Evolutionary conservation across 805 yeast genomes (phyloP), one percentile per base, ranked within the genome.

Genomic region (Candida michaelii): DNA sequence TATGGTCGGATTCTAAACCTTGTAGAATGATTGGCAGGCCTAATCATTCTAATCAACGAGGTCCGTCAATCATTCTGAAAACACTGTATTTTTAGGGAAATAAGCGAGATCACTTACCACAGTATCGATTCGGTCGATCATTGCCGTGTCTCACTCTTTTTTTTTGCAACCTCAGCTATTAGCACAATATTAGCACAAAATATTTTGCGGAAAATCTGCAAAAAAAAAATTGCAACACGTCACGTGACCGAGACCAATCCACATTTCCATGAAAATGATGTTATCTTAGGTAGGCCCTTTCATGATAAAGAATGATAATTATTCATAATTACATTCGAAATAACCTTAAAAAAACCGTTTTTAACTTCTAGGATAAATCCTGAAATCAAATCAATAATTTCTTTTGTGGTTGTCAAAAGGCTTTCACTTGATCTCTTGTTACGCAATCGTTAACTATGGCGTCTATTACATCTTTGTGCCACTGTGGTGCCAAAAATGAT

Each of bases 371-470:
- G n/a, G n/a, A n/a, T n/a, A n/a, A n/a, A n/a, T n/a, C n/a, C n/a
- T n/a, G n/a, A n/a, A n/a, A n/a, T n/a, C n/a, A n/a, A n/a, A n/a
- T n/a, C n/a, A n/a, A n/a, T n/a, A n/a, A n/a, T n/a, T n/a, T n/a
- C n/a, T n/a, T n/a, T n/a, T n/a, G n/a, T n/a, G n/a, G n/a, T n/a
- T n/a, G n/a, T n/a, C n/a, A n/a, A 25, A 25, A 21, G 23, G 23
- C 23, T n/a, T n/a, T n/a, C n/a, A n/a, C n/a, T n/a, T n/a, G 8
- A 21, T 8, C 27, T 19, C 27, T 5, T 19, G 16, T 33, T 18
- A 15, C 37, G 27, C 37, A 34, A 34, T 34, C 29, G 23, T 25
- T 25, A 25, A 34, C 37, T 34, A 34, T 34, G 37, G 37, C 37
- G 23, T 23, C 19, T 24, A 23, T 21, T 14, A 25, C 36, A 19